Percentiles rank a stretch among this genome's conserved stretches.
phyloP scores from a whole-genome alignment of 768 basidiomycete genomes.

The Mycena albidolilacea region DNA sequence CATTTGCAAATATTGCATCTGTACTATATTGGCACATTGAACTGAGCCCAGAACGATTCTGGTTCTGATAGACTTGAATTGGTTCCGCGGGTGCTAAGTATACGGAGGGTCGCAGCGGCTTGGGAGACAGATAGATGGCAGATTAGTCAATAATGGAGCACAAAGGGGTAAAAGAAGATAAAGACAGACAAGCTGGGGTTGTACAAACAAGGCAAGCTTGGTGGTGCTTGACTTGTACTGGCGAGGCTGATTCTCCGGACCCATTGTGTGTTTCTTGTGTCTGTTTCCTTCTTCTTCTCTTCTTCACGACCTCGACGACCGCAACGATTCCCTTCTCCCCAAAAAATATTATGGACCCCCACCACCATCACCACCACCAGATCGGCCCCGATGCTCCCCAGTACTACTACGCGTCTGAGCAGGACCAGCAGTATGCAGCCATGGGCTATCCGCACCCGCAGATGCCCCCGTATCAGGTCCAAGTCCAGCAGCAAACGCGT shows the following conservation, averaged over 20 bases:
- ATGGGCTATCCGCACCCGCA: slow-evolving; percentile 63
- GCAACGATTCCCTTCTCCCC: slow-evolving; percentile 43
- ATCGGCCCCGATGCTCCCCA: slow-evolving; percentile 63
- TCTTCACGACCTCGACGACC: slow-evolving; percentile 54
- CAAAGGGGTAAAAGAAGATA: neutral
- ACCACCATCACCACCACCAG: slow-evolving; percentile 56
- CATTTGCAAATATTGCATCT: neutral
- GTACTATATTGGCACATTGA: no score
- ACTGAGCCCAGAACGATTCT: neutral
- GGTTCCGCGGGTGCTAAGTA: slow-evolving; percentile 13
- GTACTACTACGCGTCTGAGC: slow-evolving; percentile 71
- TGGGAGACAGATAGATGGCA: neutral
- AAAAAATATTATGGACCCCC: slow-evolving; percentile 56
- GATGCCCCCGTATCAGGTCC: slow-evolving; percentile 71
- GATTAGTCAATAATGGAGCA: neutral
- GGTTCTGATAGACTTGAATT: slow-evolving; percentile 1
- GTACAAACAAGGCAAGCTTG: neutral
- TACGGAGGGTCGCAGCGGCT: neutral
- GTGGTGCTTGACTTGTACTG: neutral
- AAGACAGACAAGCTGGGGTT: no score
- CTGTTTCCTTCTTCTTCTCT: slow-evolving; percentile 51
- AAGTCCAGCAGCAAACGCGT: slow-evolving; percentile 77
- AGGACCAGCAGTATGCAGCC: slow-evolving; percentile 62
- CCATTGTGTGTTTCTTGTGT: slow-evolving; percentile 46
- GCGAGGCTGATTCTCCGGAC: slow-evolving; percentile 40